A percentile compares a stretch with the other conserved stretches of the same genome.
These are phyloP conservation scores for Epichloe baconii DNA, from an alignment of 2,329 filamentous ascomycete species.

Conservation along the genomic window DNA sequence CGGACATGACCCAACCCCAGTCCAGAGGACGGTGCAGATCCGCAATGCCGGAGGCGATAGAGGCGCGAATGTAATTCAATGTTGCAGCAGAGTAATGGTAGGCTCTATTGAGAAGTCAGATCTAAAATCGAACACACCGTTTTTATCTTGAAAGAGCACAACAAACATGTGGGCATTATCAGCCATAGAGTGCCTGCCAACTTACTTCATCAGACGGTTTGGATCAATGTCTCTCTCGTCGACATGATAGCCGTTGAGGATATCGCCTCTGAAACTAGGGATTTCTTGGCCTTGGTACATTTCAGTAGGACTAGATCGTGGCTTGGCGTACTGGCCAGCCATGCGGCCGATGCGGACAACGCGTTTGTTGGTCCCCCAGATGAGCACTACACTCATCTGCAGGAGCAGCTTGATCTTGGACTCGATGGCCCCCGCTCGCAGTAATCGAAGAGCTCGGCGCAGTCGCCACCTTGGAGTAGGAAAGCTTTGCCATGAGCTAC, in stretches of 20 bases:
- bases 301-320: slow-evolving; percentile 79
- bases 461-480: slow-evolving; percentile 90
- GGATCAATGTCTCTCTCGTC: slow-evolving; percentile 74
- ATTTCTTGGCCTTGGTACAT: slow-evolving; percentile 66
- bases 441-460: slow-evolving; percentile 94
- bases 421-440: slow-evolving; percentile 81
- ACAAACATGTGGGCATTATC: no score
- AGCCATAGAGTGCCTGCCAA: not conserved
- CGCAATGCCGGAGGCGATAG: slow-evolving; percentile 76
- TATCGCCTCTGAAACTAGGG: slow-evolving; percentile 87
- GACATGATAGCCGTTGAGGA: slow-evolving; percentile 75
- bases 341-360: slow-evolving; percentile 92
- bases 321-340: slow-evolving; percentile 96
- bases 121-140: not conserved
- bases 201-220: slow-evolving; percentile 58
- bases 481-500: slow-evolving; percentile 87
- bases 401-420: slow-evolving; percentile 92
- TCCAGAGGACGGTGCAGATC: slow-evolving; percentile 88
- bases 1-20: slow-evolving; percentile 87
- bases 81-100: slow-evolving; percentile 96
- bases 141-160: not conserved
- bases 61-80: slow-evolving; percentile 79
- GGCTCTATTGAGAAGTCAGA: slow-evolving; percentile 37
- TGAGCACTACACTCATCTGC: slow-evolving; percentile 92
- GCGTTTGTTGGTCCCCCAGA: slow-evolving; percentile 71